phyloP scores from a whole-genome alignment of 495 filamentous ascomycete species.

The Neurospora sp. region DNA sequence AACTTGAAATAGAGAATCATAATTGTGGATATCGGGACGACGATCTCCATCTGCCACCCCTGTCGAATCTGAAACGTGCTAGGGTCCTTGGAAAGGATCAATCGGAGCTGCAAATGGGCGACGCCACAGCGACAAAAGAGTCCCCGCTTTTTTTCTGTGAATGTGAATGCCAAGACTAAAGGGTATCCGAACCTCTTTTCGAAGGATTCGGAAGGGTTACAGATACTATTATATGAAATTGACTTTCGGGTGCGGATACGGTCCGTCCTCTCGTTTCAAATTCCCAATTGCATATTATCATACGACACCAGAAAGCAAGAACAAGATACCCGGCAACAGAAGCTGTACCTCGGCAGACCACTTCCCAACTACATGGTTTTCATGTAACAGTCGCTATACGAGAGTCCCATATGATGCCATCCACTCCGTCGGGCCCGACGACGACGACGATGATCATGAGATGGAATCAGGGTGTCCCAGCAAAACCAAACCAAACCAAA shows the following conservation, averaged over 20 bases:
- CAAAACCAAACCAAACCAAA: too few relatives aligned
- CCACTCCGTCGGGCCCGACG: not conserved
- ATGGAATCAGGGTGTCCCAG: too few relatives aligned
- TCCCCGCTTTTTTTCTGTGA: not conserved
- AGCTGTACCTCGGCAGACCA: not conserved
- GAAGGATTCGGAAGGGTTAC: too few relatives aligned
- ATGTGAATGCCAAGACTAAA: not conserved
- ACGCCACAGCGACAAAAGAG: not conserved
- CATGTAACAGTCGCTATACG: not conserved
- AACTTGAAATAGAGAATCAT: not conserved
- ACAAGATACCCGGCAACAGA: too few relatives aligned
- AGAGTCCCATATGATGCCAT: not conserved
- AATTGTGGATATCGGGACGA: not conserved
- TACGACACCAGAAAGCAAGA: too few relatives aligned
- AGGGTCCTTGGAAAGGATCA: not conserved
- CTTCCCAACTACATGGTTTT: not conserved
- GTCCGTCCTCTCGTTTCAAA: too few relatives aligned
- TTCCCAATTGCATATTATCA: too few relatives aligned
- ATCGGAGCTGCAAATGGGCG: conserved; percentile 3
- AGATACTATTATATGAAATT: too few relatives aligned
- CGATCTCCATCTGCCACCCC: conserved; percentile 9
- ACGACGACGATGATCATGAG: not conserved
- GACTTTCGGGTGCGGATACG: too few relatives aligned
- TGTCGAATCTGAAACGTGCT: conserved; percentile 17
- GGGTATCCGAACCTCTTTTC: not conserved